These are phyloP conservation scores for Geum urbanum DNA, from an alignment of 306 rosid genomes.

Conservation along the genomic window DNA sequence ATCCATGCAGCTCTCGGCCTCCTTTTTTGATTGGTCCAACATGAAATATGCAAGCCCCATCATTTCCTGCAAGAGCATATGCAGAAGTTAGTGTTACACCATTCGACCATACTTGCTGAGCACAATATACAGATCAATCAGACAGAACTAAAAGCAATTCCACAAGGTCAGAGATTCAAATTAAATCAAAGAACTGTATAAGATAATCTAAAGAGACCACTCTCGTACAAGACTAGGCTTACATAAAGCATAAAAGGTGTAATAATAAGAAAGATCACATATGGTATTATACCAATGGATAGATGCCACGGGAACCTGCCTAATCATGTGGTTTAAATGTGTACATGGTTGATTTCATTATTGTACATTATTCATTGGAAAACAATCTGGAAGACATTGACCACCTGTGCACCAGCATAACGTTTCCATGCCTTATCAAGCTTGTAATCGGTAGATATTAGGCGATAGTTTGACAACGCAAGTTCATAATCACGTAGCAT, in stretches of 20 bases:
- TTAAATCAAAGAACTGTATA: not conserved
- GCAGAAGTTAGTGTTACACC: constrained; percentile 18
- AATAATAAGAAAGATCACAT: not conserved
- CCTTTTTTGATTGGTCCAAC: constrained; percentile 93
- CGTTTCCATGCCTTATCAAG: constrained; percentile 99
- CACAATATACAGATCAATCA: not conserved
- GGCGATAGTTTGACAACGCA: constrained; percentile 91
- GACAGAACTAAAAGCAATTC: constrained; percentile 4
- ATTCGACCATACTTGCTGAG: constrained; percentile 3
- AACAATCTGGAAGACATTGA: not conserved
- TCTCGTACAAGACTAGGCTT: too few species aligned
- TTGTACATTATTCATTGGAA: not conserved
- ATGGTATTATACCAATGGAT: not conserved
- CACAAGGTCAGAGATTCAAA: not conserved
- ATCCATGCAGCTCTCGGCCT: constrained; percentile 98
- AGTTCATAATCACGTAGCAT: constrained; percentile 96
- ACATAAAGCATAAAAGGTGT: too few species aligned
- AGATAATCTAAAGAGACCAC: not conserved
- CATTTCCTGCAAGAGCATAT: constrained; percentile 74
- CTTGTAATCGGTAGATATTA: constrained; percentile 95
- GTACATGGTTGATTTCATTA: not conserved
- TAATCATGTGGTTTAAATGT: not conserved
- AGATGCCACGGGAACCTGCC: not conserved
- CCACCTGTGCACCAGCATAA: constrained; percentile 94
- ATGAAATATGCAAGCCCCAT: constrained; percentile 90